These are phyloP conservation scores for Nakazawaea holstii DNA, from an alignment of 805 yeast species.

Conservation along the genomic window DNA sequence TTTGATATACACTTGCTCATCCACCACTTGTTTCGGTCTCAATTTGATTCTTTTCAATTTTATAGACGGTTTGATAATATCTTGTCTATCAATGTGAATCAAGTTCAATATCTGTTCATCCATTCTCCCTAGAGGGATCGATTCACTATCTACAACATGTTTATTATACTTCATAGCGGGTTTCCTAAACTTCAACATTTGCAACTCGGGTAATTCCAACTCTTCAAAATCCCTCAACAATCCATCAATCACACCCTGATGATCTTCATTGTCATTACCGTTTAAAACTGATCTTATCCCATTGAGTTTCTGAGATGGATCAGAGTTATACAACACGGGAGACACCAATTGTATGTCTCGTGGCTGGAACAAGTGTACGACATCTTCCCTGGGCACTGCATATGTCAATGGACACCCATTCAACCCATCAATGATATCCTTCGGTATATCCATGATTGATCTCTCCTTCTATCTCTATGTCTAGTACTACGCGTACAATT, in stretches of 20 bases:
- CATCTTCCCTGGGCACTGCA: slow-evolving; percentile 33
- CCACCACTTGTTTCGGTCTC: neutral
- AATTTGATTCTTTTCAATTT: slow-evolving; percentile 22
- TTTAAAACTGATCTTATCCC: slow-evolving; percentile 13
- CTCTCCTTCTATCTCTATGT: neutral
- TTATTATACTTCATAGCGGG: slow-evolving; percentile 20
- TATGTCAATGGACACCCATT: slow-evolving; percentile 27
- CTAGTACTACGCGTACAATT: neutral
- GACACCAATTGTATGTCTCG: slow-evolving; percentile 14
- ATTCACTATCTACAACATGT: neutral
- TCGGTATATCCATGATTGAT: slow-evolving; percentile 8
- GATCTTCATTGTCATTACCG: slow-evolving; percentile 9
- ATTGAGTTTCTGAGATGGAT: slow-evolving; percentile 6
- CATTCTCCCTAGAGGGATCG: neutral
- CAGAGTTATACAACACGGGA: slow-evolving; percentile 4
- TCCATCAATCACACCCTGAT: slow-evolving; percentile 12
- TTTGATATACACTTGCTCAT: no score
- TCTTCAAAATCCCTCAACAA: slow-evolving; percentile 12
- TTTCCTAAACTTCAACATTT: slow-evolving; percentile 26
- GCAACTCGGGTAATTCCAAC: slow-evolving; percentile 19
- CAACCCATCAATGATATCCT: slow-evolving; percentile 18
- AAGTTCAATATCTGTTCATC: slow-evolving; percentile 15
- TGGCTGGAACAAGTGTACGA: slow-evolving; percentile 24
- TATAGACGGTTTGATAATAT: slow-evolving; percentile 20
- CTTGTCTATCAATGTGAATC: slow-evolving; percentile 13